Evolutionary conservation across 352 stramenopile genomes (phyloP), one percentile per base, ranked within the genome.

Genomic region (Stramenopiles sp.): DNA sequence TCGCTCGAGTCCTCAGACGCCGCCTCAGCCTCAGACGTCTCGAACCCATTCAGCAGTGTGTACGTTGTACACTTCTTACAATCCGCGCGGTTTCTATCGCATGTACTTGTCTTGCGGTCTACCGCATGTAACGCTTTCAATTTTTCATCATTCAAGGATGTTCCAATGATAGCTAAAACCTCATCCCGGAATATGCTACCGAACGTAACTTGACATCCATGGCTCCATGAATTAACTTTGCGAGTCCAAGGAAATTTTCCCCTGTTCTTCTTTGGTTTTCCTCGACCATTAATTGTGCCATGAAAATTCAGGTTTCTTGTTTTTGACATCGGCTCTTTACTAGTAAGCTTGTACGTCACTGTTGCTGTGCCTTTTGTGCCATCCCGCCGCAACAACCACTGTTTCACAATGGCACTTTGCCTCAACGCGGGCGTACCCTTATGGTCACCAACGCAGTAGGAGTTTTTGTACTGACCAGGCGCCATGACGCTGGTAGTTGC

Each of bases 21-120:
- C 22, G 1, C 22, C 14, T 78, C 71, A 14, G 30, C 31, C 30
- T 78, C 71, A 4, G 4, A 14, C 30, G 8, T 14, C 4, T 78
- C 71, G 22, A 8, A 4, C 1, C 4, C 4, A 78, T 78, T 33
- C 8, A 78, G 22, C 8, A 78, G 22, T 14, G 71, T 78, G 14
- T 78, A 78, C 8, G 30, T 78, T 14, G 31, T 31, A 78, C 71
- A 78, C 22, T 78, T 78, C 30, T 31, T 33, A 78, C 71, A 78
- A 78, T 78, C 71, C 71, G 71, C 71, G 1, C 71, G 4, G 39
- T 55, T 4, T 55, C 14, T 55, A 4, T 14, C 39, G 14, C 39
- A 55, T 33, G 71, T 78, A 33, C 71, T 33, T 8, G 30, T 33
- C 8, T 78, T 33, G 4, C 4, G 31, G 31, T 33, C 8, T 33